Evolutionary conservation across 352 stramenopile genomes (phyloP).

Genomic region (Globisporangium apiculatum): DNA sequence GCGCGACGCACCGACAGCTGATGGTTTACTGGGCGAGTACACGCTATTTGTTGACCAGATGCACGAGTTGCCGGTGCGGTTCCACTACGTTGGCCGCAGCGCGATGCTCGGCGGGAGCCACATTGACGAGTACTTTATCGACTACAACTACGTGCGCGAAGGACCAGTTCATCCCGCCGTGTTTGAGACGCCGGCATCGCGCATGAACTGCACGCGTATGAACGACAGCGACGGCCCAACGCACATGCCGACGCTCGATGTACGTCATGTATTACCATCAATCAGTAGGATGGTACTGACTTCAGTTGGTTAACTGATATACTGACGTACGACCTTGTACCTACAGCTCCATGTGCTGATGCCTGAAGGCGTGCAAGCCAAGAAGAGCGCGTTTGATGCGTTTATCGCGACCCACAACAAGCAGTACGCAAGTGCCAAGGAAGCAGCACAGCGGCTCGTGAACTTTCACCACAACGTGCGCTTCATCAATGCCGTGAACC

Average conservation of each 20-base stretch:
- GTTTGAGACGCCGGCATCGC: slow-evolving; percentile 56
- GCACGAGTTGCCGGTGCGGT: slow-evolving; percentile 69
- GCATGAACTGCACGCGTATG: slow-evolving; percentile 81
- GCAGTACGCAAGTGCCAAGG: slow-evolving; percentile 34
- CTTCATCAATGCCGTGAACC: slow-evolving; percentile 84
- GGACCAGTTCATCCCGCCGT: slow-evolving; percentile 57
- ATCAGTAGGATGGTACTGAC: neutral
- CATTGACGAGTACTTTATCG: slow-evolving; percentile 88
- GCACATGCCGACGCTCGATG: slow-evolving; percentile 52
- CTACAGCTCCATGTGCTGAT: slow-evolving; percentile 77
- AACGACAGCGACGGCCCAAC: slow-evolving; percentile 34
- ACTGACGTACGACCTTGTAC: slow-evolving; percentile 1
- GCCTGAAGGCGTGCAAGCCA: slow-evolving; percentile 49
- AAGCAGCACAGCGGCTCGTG: slow-evolving; percentile 42
- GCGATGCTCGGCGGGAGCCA: slow-evolving; percentile 80
- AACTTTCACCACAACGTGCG: slow-evolving; percentile 80
- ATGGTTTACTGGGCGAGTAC: slow-evolving; percentile 79
- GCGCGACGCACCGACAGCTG: slow-evolving; percentile 35
- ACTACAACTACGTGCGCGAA: slow-evolving; percentile 84
- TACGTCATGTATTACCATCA: slow-evolving; percentile 14
- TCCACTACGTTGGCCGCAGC: slow-evolving; percentile 85
- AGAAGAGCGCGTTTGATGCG: slow-evolving; percentile 56
- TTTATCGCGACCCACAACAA: slow-evolving; percentile 65
- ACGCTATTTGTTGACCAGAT: slow-evolving; percentile 80
- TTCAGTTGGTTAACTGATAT: neutral